These are phyloP conservation scores for Eutypella sp. DNA, from an alignment of 2,329 filamentous ascomycete species.

Conservation along the genomic window DNA sequence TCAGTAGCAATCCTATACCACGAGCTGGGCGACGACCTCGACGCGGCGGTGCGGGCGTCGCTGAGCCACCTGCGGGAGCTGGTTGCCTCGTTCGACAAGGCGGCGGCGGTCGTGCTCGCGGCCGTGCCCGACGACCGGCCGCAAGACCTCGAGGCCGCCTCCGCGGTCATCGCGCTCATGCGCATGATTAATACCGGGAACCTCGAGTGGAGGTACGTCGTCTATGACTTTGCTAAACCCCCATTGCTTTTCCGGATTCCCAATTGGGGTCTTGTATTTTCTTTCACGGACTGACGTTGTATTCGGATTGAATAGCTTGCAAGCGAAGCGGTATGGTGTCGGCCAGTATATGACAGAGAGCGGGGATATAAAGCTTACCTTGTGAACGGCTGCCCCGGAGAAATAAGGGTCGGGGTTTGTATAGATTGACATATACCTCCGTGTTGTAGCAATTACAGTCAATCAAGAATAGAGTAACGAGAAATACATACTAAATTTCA, in stretches of 20 bases:
- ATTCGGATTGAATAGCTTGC: slow-evolving; percentile 9
- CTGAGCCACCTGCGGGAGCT: slow-evolving; percentile 16
- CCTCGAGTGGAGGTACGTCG: slow-evolving; percentile 22
- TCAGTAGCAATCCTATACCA: slow-evolving; percentile 24
- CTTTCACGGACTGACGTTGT: not conserved
- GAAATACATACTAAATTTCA: too few relatives aligned
- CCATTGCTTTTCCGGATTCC: too few relatives aligned
- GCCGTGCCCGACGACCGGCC: slow-evolving; percentile 2
- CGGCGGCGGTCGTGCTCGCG: slow-evolving; percentile 13
- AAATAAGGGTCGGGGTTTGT: not conserved
- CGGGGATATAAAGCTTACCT: slow-evolving; percentile 15
- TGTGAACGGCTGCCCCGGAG: slow-evolving; percentile 7
- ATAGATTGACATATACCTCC: too few relatives aligned
- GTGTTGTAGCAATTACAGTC: too few relatives aligned
- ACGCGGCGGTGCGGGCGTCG: slow-evolving; percentile 21
- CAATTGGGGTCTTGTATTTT: too few relatives aligned
- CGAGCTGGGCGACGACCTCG: slow-evolving; percentile 16
- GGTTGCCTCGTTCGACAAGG: slow-evolving; percentile 17
- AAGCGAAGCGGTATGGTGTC: slow-evolving; percentile 18
- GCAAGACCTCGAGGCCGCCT: slow-evolving; percentile 13
- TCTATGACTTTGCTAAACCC: not conserved
- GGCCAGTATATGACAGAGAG: slow-evolving; percentile 7
- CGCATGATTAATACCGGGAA: slow-evolving; percentile 21
- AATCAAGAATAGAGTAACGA: too few relatives aligned
- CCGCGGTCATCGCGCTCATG: slow-evolving; percentile 15